A percentile compares a stretch with the other conserved stretches of the same genome.
Evolutionary conservation across 768 basidiomycete genomes (phyloP).

Genomic region (Termitomyces sp.): DNA sequence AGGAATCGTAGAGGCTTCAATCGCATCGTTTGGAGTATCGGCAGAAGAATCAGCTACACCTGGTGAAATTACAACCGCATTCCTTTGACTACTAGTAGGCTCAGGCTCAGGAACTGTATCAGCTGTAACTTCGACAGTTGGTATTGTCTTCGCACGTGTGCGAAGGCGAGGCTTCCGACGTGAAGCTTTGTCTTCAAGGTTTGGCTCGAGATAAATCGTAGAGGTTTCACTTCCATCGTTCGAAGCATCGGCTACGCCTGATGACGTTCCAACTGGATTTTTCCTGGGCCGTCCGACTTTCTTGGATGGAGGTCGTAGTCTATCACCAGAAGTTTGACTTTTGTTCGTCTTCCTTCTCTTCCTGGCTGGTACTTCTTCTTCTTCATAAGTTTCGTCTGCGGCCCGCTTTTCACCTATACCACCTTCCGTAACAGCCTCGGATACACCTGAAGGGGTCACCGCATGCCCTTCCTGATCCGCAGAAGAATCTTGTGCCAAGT

Average conservation of each 20-base stretch:
- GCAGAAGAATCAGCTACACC: no score
- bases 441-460: neutral
- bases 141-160: neutral
- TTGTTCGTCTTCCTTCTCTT: conserved; percentile 8
- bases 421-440: neutral
- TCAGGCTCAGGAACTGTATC: no score
- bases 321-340: neutral
- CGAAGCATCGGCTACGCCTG: neutral
- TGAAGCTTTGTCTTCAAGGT: no score
- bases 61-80: no score
- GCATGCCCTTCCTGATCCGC: neutral
- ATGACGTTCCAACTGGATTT: neutral
- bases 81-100: no score
- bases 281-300: neutral
- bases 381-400: neutral
- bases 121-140: neutral
- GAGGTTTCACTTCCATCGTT: neutral
- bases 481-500: neutral
- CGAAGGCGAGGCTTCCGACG: neutral
- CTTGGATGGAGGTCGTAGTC: neutral
- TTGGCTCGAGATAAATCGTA: no score
- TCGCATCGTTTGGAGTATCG: no score
- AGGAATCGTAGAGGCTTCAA: neutral
- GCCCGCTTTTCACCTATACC: neutral
- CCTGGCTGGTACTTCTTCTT: conserved; percentile 1